These are phyloP conservation scores for Aspergillus fumigatiaffinis DNA, from an alignment of 2,329 filamentous ascomycete genomes.

Conservation along the genomic window DNA sequence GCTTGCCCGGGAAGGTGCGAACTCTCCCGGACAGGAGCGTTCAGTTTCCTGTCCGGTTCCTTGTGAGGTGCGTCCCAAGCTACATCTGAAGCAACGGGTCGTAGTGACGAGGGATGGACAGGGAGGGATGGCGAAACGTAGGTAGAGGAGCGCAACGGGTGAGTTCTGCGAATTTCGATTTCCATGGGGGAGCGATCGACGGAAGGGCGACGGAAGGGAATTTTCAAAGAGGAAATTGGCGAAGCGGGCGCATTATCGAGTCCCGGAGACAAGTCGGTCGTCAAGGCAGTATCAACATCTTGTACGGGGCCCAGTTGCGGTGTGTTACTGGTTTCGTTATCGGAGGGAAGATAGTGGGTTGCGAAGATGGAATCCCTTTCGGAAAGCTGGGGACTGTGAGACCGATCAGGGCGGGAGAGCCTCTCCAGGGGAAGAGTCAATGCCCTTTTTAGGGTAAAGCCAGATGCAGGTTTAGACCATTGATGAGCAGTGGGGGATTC, in stretches of 20 bases:
- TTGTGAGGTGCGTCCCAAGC: conserved; percentile 21
- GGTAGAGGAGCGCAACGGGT: conserved; percentile 27
- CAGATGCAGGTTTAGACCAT: conserved; percentile 28
- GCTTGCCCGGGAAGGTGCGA: conserved; percentile 19
- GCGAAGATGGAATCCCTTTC: conserved; percentile 63
- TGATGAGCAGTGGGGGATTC: conserved; percentile 36
- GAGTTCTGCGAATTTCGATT: conserved; percentile 33
- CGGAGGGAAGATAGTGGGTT: conserved; percentile 55
- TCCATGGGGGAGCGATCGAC: conserved; percentile 34
- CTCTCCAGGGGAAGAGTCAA: conserved; percentile 29
- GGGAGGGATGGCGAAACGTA: conserved; percentile 22
- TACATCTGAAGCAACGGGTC: conserved; percentile 24
- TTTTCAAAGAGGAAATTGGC: conserved; percentile 26
- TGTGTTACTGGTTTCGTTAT: conserved; percentile 41
- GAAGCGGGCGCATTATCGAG: conserved; percentile 29
- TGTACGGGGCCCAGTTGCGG: conserved; percentile 32
- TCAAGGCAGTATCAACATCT: conserved; percentile 27
- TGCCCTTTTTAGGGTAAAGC: conserved; percentile 34
- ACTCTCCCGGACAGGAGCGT: conserved; percentile 13
- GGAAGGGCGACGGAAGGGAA: conserved; percentile 25
- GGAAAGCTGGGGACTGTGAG: conserved; percentile 50
- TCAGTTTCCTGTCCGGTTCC: conserved; percentile 15
- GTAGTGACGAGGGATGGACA: conserved; percentile 18
- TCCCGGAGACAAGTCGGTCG: conserved; percentile 28
- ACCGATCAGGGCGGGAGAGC: conserved; percentile 20